Percentiles rank a stretch among this genome's conserved stretches.
Conservation (phyloP, 306 rosid genomes). For the Pyrus bretschneideri region DNA sequence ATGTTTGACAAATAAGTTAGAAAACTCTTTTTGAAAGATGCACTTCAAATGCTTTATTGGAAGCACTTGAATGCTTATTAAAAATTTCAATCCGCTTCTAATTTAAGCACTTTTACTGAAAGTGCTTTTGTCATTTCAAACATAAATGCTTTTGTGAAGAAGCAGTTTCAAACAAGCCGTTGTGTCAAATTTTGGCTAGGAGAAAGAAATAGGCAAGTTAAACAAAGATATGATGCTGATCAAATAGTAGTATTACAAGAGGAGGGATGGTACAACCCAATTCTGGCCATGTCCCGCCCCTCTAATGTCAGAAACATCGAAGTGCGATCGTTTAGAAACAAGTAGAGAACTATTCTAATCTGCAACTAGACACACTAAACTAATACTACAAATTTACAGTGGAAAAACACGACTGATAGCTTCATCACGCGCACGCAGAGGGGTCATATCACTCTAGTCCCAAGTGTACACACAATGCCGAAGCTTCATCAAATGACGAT, state of each 20-base stretch:
- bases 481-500: background rate
- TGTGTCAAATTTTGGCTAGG: background rate
- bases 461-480: constrained; percentile 5
- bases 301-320: constrained; percentile 30
- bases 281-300: constrained; percentile 11
- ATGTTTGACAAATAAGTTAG: background rate
- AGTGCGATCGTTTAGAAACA: constrained; percentile 23
- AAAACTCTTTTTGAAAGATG: background rate
- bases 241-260: background rate
- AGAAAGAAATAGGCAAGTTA: background rate
- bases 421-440: constrained; percentile 11
- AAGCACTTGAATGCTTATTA: background rate
- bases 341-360: constrained; percentile 29
- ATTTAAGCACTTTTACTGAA: background rate
- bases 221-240: background rate
- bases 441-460: constrained; percentile 18
- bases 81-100: no score
- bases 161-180: background rate
- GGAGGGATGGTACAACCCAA: constrained; percentile 17
- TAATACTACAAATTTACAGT: constrained; percentile 54
- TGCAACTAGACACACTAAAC: constrained; percentile 30
- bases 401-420: constrained; percentile 22
- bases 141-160: no score
- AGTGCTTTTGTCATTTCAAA: no score
- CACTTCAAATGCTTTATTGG: background rate